Percentiles rank a stretch among this genome's conserved stretches.
These are phyloP conservation scores for Misopates orontium DNA, from an alignment of 257 asterid genomes.

Conservation along the genomic window DNA sequence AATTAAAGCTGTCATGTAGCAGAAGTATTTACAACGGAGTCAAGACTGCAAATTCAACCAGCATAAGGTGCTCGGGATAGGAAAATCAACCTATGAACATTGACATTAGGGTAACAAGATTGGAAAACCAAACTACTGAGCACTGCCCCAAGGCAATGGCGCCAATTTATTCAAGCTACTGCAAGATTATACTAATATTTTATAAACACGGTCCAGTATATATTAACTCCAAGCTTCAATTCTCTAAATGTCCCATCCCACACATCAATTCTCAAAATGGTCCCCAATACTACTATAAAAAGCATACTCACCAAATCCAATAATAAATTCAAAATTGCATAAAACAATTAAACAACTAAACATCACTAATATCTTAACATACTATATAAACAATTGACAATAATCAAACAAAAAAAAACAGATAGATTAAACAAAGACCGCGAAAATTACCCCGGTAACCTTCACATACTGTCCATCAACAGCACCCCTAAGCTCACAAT, in stretches of 20 bases:
- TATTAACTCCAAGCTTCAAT: neutral
- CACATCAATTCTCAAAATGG: neutral
- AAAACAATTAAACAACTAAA: conserved; percentile 20
- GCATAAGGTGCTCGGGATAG: too few relatives aligned
- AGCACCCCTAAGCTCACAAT: conserved; percentile 90
- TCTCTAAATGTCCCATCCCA: neutral
- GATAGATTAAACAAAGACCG: neutral
- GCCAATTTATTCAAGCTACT: neutral
- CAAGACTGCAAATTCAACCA: too few relatives aligned
- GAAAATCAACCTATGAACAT: too few relatives aligned
- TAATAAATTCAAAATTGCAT: conserved; percentile 2
- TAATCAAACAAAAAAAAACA: neutral
- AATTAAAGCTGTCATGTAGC: neutral
- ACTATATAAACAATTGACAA: too few relatives aligned
- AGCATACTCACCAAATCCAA: conserved; percentile 18
- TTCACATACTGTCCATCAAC: conserved; percentile 90
- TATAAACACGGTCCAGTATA: neutral
- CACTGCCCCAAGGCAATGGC: neutral
- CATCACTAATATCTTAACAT: conserved; percentile 4
- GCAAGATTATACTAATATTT: conserved; percentile 4
- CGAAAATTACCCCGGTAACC: conserved; percentile 92
- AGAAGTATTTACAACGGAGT: conserved; percentile 8
- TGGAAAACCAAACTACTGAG: neutral
- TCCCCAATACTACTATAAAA: conserved; percentile 22
- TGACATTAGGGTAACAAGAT: too few relatives aligned